A percentile compares a stretch with the other conserved stretches of the same genome.
phyloP scores from a whole-genome alignment of 106 monocot genomes.

The Narthecium ossifragum region DNA sequence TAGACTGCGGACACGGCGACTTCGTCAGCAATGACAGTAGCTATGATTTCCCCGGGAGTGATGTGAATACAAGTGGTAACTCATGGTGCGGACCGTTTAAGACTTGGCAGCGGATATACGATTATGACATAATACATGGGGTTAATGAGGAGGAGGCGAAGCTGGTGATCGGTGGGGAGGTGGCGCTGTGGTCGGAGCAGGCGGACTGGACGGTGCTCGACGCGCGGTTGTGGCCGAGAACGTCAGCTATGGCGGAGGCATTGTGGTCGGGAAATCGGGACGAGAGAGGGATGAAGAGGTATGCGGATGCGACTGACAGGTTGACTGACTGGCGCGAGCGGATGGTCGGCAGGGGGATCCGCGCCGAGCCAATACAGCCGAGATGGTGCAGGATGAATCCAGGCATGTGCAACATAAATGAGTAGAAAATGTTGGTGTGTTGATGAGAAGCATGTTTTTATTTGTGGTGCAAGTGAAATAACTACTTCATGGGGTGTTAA shows the following conservation, averaged over 20 bases:
- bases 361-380: slow-evolving; percentile 91
- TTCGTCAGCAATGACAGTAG: slow-evolving; percentile 85
- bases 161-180: slow-evolving; percentile 88
- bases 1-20: slow-evolving; percentile 93
- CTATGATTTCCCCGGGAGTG: slow-evolving; percentile 35
- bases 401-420: slow-evolving; percentile 54
- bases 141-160: slow-evolving; percentile 53
- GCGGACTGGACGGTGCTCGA: slow-evolving; percentile 69
- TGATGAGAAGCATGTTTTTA: no score
- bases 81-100: slow-evolving; percentile 96
- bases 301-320: slow-evolving; percentile 70
- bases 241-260: slow-evolving; percentile 76
- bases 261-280: slow-evolving; percentile 85
- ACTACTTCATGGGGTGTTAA: no score
- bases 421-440: no score
- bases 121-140: slow-evolving; percentile 76
- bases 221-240: slow-evolving; percentile 66
- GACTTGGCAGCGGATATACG: slow-evolving; percentile 88
- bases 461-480: no score
- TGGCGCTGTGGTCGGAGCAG: slow-evolving; percentile 93
- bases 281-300: slow-evolving; percentile 52
- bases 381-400: slow-evolving; percentile 61
- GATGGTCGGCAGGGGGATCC: slow-evolving; percentile 69
- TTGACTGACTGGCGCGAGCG: slow-evolving; percentile 73
- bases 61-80: slow-evolving; percentile 39